Conservation (phyloP, 345 rosid genomes). For the Eucalyptus paniculata region DNA sequence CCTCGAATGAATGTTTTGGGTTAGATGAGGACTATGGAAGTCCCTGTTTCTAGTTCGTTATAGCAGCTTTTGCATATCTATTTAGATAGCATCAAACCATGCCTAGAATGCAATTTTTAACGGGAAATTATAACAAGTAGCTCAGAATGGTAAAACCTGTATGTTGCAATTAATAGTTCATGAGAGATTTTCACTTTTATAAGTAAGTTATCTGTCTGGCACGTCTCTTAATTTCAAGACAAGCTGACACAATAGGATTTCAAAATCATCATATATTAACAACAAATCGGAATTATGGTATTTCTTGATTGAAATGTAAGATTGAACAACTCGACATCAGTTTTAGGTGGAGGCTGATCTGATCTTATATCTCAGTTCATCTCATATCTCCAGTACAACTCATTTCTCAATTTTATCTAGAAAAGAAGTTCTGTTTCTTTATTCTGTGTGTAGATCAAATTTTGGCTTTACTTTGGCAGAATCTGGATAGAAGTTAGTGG, state of each 20-base stretch:
- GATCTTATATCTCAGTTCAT: background rate
- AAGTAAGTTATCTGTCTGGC: background rate
- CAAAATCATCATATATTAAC: background rate
- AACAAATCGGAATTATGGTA: background rate
- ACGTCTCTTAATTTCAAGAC: background rate
- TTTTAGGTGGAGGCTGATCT: background rate
- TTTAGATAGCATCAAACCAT: background rate
- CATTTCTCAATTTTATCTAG: background rate
- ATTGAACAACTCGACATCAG: background rate
- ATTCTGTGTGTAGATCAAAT: background rate
- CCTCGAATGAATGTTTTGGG: background rate
- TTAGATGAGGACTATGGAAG: background rate
- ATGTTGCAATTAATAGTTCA: background rate
- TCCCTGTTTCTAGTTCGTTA: background rate
- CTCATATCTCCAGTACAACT: background rate
- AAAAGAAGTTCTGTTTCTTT: background rate
- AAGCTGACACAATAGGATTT: background rate
- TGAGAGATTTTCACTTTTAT: background rate
- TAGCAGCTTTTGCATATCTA: background rate
- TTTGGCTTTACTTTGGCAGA: background rate
- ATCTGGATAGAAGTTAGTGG: background rate
- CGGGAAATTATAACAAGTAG: background rate
- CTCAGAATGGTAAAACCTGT: background rate
- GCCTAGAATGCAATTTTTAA: background rate
- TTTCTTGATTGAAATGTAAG: background rate